Conservation (phyloP, 345 rosid species). For the Litchi chinensis region DNA sequence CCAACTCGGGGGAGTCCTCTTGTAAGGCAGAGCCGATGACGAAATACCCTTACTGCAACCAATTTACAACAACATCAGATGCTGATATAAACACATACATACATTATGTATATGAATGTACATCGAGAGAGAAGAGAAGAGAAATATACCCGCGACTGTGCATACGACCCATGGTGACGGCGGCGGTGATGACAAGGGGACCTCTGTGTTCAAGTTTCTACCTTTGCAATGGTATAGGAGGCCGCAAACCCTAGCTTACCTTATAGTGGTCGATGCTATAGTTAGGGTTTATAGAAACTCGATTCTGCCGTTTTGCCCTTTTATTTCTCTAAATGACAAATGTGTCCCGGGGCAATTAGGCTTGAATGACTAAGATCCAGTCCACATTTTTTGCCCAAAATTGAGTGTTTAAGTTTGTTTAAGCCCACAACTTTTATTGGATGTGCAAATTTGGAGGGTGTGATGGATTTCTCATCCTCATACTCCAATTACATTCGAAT, state of each 20-base stretch:
- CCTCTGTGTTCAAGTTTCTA: conserved; percentile 11
- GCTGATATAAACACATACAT: neutral
- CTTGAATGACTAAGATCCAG: neutral
- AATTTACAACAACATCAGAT: neutral
- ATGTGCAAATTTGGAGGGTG: neutral
- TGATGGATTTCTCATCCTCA: neutral
- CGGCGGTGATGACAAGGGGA: neutral
- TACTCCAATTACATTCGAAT: neutral
- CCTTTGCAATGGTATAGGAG: conserved; percentile 10
- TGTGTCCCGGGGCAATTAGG: neutral
- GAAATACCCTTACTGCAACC: conserved; percentile 58
- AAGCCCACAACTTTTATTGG: neutral
- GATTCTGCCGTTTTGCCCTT: neutral
- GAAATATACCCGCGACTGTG: conserved; percentile 49
- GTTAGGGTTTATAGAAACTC: conserved; percentile 1
- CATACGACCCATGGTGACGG: conserved; percentile 61
- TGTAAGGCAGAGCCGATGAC: conserved; percentile 58
- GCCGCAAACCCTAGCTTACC: conserved; percentile 27
- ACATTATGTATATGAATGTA: neutral
- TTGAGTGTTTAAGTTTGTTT: neutral
- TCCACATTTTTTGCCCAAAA: neutral
- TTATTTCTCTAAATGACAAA: conserved; percentile 2
- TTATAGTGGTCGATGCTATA: neutral
- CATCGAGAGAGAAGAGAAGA: neutral
- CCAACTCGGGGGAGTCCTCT: conserved; percentile 62